A percentile compares a stretch with the other conserved stretches of the same genome.
phyloP scores from a whole-genome alignment of 2,329 filamentous ascomycete species.

The Sclerotiophoma versabilis region DNA sequence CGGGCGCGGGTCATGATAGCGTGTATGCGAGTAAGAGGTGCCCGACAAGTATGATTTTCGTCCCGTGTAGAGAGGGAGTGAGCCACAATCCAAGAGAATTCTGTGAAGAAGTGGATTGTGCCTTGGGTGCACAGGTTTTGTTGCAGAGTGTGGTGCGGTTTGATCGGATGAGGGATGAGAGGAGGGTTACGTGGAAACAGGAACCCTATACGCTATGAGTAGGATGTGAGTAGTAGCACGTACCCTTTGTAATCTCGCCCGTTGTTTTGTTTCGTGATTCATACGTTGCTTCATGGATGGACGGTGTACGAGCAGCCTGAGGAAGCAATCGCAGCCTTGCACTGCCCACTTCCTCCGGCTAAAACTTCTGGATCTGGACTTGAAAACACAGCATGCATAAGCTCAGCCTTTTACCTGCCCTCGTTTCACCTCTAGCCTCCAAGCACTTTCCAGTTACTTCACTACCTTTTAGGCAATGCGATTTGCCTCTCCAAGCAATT shows the following conservation, averaged over 20 bases:
- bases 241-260: neutral
- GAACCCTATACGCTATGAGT: constrained; percentile 33
- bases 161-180: constrained; percentile 54
- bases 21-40: constrained; percentile 55
- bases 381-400: too few relatives aligned
- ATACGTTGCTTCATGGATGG: too few relatives aligned
- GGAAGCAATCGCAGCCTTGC: too few relatives aligned
- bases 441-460: too few relatives aligned
- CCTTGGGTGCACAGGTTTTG: constrained; percentile 57
- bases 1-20: constrained; percentile 69
- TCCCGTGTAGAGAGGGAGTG: constrained; percentile 56
- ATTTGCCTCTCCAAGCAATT: too few relatives aligned
- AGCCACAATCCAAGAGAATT: constrained; percentile 58
- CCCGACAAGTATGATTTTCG: constrained; percentile 59
- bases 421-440: too few relatives aligned
- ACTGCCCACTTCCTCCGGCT: too few relatives aligned
- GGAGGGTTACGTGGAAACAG: constrained; percentile 42
- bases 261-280: too few relatives aligned
- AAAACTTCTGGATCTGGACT: too few relatives aligned
- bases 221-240: neutral
- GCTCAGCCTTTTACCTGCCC: too few relatives aligned
- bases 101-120: constrained; percentile 55
- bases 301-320: too few relatives aligned
- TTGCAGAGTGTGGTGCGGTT: constrained; percentile 59
- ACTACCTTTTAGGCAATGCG: too few relatives aligned